Conservation (phyloP, 805 yeast species). For the Tetrapisispora fleetii region DNA sequence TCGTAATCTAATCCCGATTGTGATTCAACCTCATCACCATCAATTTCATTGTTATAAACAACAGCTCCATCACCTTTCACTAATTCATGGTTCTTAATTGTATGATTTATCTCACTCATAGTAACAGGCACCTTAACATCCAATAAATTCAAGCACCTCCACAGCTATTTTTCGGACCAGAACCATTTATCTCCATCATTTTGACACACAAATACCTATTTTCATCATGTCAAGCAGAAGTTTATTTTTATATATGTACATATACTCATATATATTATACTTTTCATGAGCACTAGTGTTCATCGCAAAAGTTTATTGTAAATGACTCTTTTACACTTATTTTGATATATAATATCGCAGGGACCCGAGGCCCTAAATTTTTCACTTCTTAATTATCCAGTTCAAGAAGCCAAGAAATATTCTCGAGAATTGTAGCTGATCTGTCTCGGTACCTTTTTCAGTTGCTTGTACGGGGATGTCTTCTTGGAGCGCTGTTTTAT, state of each 20-base stretch:
- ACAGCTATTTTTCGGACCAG: not conserved
- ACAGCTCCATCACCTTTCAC: not conserved
- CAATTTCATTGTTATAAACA: not conserved
- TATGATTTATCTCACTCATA: not conserved
- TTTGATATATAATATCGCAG: not conserved
- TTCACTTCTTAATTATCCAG: not conserved
- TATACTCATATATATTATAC: not conserved
- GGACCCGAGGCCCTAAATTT: not conserved
- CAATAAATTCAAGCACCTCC: not conserved
- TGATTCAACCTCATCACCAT: slow-evolving; percentile 8
- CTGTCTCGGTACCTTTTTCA: not conserved
- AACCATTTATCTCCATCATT: too few species aligned
- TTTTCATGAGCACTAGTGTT: not conserved
- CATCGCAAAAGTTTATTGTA: not conserved
- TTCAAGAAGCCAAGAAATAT: not conserved
- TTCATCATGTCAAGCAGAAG: too few species aligned
- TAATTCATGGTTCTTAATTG: not conserved
- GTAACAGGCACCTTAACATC: not conserved
- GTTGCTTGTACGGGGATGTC: not conserved
- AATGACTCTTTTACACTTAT: not conserved
- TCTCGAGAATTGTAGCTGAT: not conserved
- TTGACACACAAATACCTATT: too few species aligned
- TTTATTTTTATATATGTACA: too few species aligned
- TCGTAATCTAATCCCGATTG: slow-evolving; percentile 12
- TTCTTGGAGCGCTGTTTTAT: not conserved